Conservation (phyloP, 2,329 filamentous ascomycete genomes). For the Penicillium paneum region DNA sequence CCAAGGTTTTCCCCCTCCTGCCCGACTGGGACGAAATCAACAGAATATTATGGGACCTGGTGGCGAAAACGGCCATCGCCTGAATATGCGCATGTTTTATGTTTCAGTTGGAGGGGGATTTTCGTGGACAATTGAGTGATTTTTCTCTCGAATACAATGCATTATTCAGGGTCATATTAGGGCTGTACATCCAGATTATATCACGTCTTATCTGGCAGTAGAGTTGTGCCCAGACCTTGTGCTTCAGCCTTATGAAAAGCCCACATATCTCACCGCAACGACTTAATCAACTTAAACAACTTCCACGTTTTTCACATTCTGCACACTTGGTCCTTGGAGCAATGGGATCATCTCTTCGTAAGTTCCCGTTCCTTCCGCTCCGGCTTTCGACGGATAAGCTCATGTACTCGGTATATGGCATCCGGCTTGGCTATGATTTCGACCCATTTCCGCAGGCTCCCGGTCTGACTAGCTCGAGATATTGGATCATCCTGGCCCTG, state of each 20-base stretch:
- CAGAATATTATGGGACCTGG: not conserved
- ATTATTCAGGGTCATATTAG: not conserved
- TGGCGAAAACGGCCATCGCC: not conserved
- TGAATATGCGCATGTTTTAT: not conserved
- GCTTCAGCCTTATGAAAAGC: not conserved
- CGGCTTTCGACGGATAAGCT: constrained; percentile 25
- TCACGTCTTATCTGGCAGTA: not conserved
- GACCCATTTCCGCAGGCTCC: constrained; percentile 26
- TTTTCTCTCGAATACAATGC: too few species aligned
- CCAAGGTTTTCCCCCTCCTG: not conserved
- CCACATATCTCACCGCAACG: not conserved
- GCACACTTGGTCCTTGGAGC: not conserved
- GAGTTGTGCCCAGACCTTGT: not conserved
- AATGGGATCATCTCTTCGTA: constrained; percentile 26
- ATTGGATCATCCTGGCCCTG: not conserved
- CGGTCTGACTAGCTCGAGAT: constrained; percentile 23
- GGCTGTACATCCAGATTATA: not conserved
- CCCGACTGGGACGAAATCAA: not conserved
- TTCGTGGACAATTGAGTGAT: not conserved
- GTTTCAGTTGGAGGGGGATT: constrained; percentile 1
- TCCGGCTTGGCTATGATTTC: constrained; percentile 24
- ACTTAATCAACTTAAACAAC: constrained; percentile 3
- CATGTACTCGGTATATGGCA: constrained; percentile 17
- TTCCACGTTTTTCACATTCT: too few species aligned
- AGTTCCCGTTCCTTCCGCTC: constrained; percentile 22